Conservation (phyloP, 2,329 filamentous ascomycete genomes). For the Fusarium sp. region DNA sequence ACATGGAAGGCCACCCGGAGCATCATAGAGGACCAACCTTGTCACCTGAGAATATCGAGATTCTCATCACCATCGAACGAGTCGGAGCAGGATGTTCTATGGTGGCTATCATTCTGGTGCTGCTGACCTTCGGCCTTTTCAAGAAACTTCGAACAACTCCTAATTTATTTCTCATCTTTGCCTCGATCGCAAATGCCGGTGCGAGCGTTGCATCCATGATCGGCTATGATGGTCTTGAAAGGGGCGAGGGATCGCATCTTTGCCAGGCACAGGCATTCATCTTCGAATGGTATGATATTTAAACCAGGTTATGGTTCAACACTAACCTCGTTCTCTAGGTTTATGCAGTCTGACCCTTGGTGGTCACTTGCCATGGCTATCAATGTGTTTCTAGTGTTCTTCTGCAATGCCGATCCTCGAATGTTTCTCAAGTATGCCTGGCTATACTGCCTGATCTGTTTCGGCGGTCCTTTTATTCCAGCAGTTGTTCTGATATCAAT, state of each 20-base stretch:
- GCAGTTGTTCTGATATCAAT: conserved; percentile 73
- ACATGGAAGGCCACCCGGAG: conserved; percentile 22
- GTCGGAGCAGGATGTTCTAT: conserved; percentile 64
- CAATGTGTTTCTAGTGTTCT: conserved; percentile 78
- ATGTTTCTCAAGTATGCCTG: conserved; percentile 75
- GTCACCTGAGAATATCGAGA: conserved; percentile 50
- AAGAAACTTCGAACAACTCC: conserved; percentile 64
- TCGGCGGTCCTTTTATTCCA: conserved; percentile 74
- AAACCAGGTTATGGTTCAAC: not conserved
- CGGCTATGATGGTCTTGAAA: conserved; percentile 69
- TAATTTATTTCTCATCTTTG: conserved; percentile 58
- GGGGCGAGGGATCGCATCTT: conserved; percentile 63
- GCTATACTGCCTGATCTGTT: conserved; percentile 74
- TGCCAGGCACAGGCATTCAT: conserved; percentile 70
- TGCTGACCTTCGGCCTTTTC: conserved; percentile 59
- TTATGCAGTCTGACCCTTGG: conserved; percentile 78
- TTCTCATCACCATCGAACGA: conserved; percentile 61
- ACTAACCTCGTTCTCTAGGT: conserved; percentile 59
- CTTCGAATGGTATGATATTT: conserved; percentile 66
- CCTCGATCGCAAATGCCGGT: conserved; percentile 55
- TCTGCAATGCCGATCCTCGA: conserved; percentile 64
- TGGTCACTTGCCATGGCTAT: conserved; percentile 85
- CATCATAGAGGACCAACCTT: conserved; percentile 36
- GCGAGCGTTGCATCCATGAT: conserved; percentile 74
- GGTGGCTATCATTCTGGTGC: conserved; percentile 58